Evolutionary conservation across 306 rosid species (phyloP), one percentile per base, ranked within the genome.

Genomic region (Oemleria cerasiformis): DNA sequence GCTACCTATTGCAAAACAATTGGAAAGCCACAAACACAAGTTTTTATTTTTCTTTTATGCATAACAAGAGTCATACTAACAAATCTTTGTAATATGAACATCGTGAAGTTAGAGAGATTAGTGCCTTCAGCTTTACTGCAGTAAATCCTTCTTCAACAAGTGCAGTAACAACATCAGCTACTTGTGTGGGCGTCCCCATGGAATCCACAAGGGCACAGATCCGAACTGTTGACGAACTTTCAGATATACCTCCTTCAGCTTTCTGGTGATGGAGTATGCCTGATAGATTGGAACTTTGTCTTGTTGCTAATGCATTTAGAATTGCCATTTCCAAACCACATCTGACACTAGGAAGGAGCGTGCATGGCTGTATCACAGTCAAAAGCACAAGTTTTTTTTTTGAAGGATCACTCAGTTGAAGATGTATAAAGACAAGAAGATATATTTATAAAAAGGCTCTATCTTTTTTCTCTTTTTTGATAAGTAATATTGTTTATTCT

Each of bases 291-390:
- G 87, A 84, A 77, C 86, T 82, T 68, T 85, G 84, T 58, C 85
- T 84, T 68, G 78, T 68, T 44, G 95, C 96, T 69, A 94, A 80
- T 73, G 92, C 96, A 87, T 89, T 87, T 65, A 94, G 94, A 81
- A 94, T 81, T 65, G 96, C 97, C 98, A 94, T 87, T 87, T 94
- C 98, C 87, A 94, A 80, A 80, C 98, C 98, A 86, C 98, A 94
- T 87, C 97, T 87, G 71, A 94, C 95, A 78, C 97, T 94, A 51
- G 98, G 96, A 82, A 87, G 85, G 84, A 93, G 81, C 61, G 92
- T 91, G 76, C 77, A 73, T 72, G 94, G 94, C 97, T 93, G 92
- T 76, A 75, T 23, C 70, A 77, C 63, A 80, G 65, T 48, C 58
- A 67, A 80, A 81, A 41, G 19, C 9, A 50, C 5, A 25, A 2